Evolutionary conservation across 2,329 filamentous ascomycete genomes (phyloP), one percentile per base, ranked within the genome.

Genomic region (Balansia obtecta): DNA sequence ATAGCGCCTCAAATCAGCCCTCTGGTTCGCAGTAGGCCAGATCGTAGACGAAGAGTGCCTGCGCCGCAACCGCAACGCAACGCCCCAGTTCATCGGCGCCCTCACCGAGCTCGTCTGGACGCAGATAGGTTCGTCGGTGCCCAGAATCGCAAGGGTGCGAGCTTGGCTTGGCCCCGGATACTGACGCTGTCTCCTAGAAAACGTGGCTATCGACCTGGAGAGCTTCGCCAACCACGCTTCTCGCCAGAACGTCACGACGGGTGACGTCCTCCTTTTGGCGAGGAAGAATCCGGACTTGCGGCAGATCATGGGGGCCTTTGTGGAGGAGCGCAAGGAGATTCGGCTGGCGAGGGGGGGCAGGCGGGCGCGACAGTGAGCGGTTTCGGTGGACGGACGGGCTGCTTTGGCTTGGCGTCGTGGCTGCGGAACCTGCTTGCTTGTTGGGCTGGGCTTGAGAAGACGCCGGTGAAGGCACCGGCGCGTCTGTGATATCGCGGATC

Each of bases 1-100:
- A n/a, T n/a, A n/a, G 20, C 20, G 20, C 20, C 78, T 93, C 60
- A 94, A 94, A 72, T 82, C 86, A 37, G 85, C 86, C 13, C 78
- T 95, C 22, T 95, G 88, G 88, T 85, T 85, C 61, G 79, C 83
- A 22, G 79, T 95, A 53, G 87, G 88, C 57, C 86, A 88, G 63
- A 91, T 94, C 53, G 86, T 95, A 55, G 91, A 97, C 64, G 83
- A 91, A 56, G 85, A 95, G 63, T 84, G 82, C 11, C 54, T 70
- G 32, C 58, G 59, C 15, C 63, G 66, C 49, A 68, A 86, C 62
- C 77, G 88, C 55, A 96, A 95, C 66, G 88, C 90, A 7, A 95
- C 91, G 27, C 88, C 88, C 1, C 88, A 95, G 61, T 95, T 94
- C 65, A 94, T 94, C 57, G 88, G 85, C 9, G 85, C 85, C 0